These are phyloP conservation scores for Evernia prunastri DNA, from an alignment of 495 filamentous ascomycete species.

Conservation along the genomic window DNA sequence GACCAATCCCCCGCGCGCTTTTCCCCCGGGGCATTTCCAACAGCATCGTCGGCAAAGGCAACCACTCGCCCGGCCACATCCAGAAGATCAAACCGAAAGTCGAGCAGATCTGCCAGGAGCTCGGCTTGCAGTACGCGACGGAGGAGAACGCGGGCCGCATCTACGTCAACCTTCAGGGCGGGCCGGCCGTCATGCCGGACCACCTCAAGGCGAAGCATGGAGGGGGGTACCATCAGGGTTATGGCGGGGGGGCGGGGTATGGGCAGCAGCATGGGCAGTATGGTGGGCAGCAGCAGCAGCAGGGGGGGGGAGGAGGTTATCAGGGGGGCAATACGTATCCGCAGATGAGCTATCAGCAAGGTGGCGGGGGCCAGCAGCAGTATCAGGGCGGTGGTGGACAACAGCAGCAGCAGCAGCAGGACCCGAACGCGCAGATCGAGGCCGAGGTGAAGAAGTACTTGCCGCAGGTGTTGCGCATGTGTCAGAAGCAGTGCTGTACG, in stretches of 20 bases:
- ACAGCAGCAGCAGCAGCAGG: slow-evolving; percentile 32
- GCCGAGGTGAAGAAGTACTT: slow-evolving; percentile 56
- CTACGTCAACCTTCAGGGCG: slow-evolving; percentile 61
- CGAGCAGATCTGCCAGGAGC: slow-evolving; percentile 72
- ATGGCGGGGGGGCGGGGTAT: slow-evolving; percentile 25
- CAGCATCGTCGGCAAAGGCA: slow-evolving; percentile 88
- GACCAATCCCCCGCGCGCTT: too few relatives aligned
- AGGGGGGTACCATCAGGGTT: slow-evolving; percentile 34
- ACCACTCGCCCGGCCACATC: slow-evolving; percentile 70
- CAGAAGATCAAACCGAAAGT: slow-evolving; percentile 90
- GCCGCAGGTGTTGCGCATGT: slow-evolving; percentile 53
- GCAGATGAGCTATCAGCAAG: slow-evolving; percentile 25
- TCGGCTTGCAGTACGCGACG: slow-evolving; percentile 72
- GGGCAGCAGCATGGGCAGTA: slow-evolving; percentile 32
- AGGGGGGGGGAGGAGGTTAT: too few relatives aligned
- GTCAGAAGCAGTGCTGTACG: slow-evolving; percentile 65
- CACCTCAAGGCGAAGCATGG: slow-evolving; percentile 38
- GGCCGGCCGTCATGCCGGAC: slow-evolving; percentile 49
- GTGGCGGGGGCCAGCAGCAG: slow-evolving; percentile 32
- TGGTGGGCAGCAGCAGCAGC: slow-evolving; percentile 20
- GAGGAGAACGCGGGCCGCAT: slow-evolving; percentile 86
- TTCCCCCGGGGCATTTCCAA: too few relatives aligned
- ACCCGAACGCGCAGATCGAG: slow-evolving; percentile 58
- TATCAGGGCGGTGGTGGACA: slow-evolving; percentile 23
- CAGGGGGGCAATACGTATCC: slow-evolving; percentile 16